Evolutionary conservation across 768 basidiomycete species (phyloP).

Genomic region (Auricularia sp.): DNA sequence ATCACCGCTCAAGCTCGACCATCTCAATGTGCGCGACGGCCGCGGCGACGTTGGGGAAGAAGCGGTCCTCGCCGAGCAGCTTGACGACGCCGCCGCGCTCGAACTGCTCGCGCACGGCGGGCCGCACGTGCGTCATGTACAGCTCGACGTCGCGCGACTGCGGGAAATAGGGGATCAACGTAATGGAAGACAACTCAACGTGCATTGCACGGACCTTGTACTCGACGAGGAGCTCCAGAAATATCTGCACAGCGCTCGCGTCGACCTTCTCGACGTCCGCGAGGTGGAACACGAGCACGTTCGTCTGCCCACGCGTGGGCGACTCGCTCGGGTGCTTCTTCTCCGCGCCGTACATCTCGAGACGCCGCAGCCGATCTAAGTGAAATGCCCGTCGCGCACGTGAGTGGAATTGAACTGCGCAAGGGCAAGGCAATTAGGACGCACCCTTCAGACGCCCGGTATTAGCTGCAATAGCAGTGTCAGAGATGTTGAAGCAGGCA

Average conservation of each 20-base stretch:
- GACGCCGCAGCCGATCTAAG: conserved; percentile 64
- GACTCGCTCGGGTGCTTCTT: conserved; percentile 83
- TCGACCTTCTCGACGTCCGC: conserved; percentile 86
- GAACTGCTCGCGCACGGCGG: conserved; percentile 32
- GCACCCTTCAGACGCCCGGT: conserved; percentile 87
- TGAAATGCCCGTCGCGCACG: too few relatives aligned
- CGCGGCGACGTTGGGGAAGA: conserved; percentile 34
- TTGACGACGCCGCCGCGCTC: conserved; percentile 43
- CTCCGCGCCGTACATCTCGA: conserved; percentile 80
- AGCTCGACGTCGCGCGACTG: conserved; percentile 42
- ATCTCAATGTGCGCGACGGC: conserved; percentile 32
- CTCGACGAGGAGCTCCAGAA: conserved; percentile 66
- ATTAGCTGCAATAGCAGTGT: conserved; percentile 48
- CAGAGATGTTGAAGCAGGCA: background rate
- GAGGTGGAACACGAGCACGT: conserved; percentile 83
- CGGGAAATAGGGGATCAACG: background rate
- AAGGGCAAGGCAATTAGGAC: conserved; percentile 2
- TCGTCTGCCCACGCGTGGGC: conserved; percentile 64
- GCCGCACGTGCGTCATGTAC: conserved; percentile 42
- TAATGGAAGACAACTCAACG: background rate
- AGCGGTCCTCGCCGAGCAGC: conserved; percentile 36
- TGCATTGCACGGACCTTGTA: conserved; percentile 45
- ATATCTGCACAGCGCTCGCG: conserved; percentile 81
- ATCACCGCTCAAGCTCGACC: conserved; percentile 2
- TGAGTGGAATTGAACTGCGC: too few relatives aligned